phyloP scores from a whole-genome alignment of 164 flowering plant species.

The Annona squamosa region DNA sequence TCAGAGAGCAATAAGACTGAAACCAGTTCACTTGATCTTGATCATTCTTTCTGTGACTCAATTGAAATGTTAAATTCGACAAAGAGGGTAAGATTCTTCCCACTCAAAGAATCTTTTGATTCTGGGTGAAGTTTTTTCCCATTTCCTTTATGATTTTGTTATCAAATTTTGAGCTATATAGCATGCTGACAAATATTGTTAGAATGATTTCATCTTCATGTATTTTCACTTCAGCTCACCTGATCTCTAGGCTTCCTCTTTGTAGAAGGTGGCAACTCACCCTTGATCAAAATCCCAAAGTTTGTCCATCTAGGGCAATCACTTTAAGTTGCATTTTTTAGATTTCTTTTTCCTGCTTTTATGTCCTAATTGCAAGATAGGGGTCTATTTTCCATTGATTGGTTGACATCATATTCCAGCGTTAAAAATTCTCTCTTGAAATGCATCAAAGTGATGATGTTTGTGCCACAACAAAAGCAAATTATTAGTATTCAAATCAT shows the following conservation, averaged over 20 bases:
- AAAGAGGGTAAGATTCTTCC: constrained; percentile 36
- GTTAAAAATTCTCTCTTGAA: not conserved
- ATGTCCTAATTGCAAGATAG: no score
- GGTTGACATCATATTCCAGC: not conserved
- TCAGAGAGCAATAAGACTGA: constrained; percentile 15
- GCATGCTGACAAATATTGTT: not conserved
- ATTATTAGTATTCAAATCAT: no score
- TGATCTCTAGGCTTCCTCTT: not conserved
- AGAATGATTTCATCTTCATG: not conserved
- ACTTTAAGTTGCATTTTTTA: no score
- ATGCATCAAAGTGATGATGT: not conserved
- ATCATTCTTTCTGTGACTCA: constrained; percentile 22
- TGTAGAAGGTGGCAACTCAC: not conserved
- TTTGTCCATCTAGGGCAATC: not conserved
- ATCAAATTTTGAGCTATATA: not conserved
- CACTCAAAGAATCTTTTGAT: not conserved
- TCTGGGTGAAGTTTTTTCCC: not conserved
- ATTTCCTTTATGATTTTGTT: no score
- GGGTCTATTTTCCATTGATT: not conserved
- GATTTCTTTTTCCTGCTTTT: no score
- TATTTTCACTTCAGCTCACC: not conserved
- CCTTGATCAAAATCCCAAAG: not conserved
- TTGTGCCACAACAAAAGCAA: not conserved
- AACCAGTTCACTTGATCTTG: constrained; percentile 14
- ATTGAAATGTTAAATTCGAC: constrained; percentile 34